phyloP scores from a whole-genome alignment of 1,284 basidiomycete genomes.

The Uromyces viciae-fabae region DNA sequence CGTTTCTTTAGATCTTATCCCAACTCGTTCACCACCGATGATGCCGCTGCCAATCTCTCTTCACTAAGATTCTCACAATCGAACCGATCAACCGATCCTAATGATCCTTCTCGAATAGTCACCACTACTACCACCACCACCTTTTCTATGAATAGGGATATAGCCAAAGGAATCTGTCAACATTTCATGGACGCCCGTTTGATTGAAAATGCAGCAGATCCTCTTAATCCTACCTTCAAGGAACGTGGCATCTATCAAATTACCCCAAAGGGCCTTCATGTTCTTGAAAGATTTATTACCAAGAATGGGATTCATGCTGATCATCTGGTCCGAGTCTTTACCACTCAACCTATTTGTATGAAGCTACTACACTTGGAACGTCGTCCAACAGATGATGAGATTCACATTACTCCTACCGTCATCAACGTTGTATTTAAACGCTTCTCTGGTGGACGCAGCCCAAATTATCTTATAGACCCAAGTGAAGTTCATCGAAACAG shows the following conservation, averaged over 20 bases:
- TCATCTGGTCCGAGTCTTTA: slow-evolving; percentile 83
- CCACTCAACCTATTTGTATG: slow-evolving; percentile 92
- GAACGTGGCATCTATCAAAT: slow-evolving; percentile 92
- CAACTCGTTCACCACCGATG: slow-evolving; percentile 94
- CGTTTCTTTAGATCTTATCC: slow-evolving; percentile 93
- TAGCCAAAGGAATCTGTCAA: slow-evolving; percentile 99
- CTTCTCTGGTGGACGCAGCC: slow-evolving; percentile 73
- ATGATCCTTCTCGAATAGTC: slow-evolving; percentile 91
- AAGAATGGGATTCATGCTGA: slow-evolving; percentile 97
- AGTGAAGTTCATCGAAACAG: slow-evolving; percentile 36
- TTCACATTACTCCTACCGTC: slow-evolving; percentile 88
- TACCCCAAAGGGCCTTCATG: slow-evolving; percentile 95
- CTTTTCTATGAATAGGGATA: slow-evolving; percentile 98
- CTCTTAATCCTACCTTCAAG: slow-evolving; percentile 82
- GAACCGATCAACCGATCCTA: slow-evolving; percentile 93
- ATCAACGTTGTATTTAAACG: slow-evolving; percentile 92
- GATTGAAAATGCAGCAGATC: slow-evolving; percentile 92
- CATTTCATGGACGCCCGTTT: slow-evolving; percentile 98
- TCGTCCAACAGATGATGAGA: slow-evolving; percentile 87
- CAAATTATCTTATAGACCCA: slow-evolving; percentile 64
- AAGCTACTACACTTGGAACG: slow-evolving; percentile 95
- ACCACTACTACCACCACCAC: slow-evolving; percentile 99
- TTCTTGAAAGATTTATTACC: slow-evolving; percentile 96
- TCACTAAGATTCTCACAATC: slow-evolving; percentile 99
- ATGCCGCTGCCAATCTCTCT: slow-evolving; percentile 86